Base-by-base conservation (phyloP, 2,329 filamentous ascomycete species). In the Aspergillus vadensis region DNA sequence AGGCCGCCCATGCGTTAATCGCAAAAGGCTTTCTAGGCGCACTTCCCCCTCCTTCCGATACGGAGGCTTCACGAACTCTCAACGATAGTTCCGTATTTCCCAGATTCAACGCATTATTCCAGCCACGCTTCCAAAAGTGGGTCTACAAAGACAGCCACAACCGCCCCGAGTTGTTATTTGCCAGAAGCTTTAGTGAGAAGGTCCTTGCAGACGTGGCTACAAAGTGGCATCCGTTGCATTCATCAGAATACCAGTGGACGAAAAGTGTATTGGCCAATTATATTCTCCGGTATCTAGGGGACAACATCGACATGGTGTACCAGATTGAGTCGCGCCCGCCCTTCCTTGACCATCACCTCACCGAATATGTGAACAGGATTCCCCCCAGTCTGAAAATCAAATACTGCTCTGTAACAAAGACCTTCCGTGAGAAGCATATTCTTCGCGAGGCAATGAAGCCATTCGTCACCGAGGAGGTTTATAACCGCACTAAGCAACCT, bases 381-480 rank as follows among this genome's bases (percentile, higher is more conserved):
- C 73, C 73, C 8, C 73, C 72, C 0, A 72, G 67, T 39, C 53
- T 75, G 48, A 76, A 76, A 57, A 62, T 67, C 23, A 61, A 70
- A 12, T 64, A 60, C 47, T 57, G 61, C 6, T 41, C 61, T 1
- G 49, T 48, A 6, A 57, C 60, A 14, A 64, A 66, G 10, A 61
- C 64, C 1, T 72, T 81, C 43, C 68, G 67, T 1, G 81, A 84
- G 69, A 84, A 85, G 62, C 82, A 79, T 75, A 78, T 85, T 27
- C 75, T 85, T 1, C 78, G 81, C 3, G 79, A 85, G 64, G 83
- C 82, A 0, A 75, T 73, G 19, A 77, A 76, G 59, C 81, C 82
- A 2, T 85, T 80, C 63, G 77, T 85, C 58, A 82, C 82, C 0
- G 71, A 80, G 14, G 83, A 85, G 69, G 67, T 85, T 4, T 85